Evolutionary conservation across 257 asterid species (phyloP).

Genomic region (Plantago elongata): DNA sequence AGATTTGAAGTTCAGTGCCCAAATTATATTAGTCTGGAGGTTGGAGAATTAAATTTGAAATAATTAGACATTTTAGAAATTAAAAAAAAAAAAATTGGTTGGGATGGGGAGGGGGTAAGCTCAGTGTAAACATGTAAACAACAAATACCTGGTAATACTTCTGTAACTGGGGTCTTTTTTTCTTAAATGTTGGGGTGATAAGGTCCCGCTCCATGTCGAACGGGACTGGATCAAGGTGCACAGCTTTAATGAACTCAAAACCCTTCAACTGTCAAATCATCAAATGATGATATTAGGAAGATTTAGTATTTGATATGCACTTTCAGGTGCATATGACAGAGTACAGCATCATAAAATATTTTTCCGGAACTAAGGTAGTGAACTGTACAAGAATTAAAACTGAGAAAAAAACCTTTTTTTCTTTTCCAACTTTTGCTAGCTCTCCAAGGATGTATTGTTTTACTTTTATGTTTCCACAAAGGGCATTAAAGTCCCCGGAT

Average conservation of each 20-base stretch:
- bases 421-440: conserved; percentile 61
- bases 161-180: conserved; percentile 85
- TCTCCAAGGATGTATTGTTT: conserved; percentile 65
- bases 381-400: conserved; percentile 1
- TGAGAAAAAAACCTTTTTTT: conserved; percentile 57
- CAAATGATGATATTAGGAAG: background rate
- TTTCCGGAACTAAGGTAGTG: background rate
- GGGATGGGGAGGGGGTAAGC: background rate
- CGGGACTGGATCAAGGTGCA: conserved; percentile 90
- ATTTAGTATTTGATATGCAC: background rate
- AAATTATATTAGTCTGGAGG: too few relatives aligned
- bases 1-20: too few relatives aligned
- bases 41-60: too few relatives aligned
- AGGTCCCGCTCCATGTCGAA: conserved; percentile 95
- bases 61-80: too few relatives aligned
- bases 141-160: conserved; percentile 74
- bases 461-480: conserved; percentile 56
- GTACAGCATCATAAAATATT: background rate
- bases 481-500: conserved; percentile 59
- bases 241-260: conserved; percentile 69
- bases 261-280: conserved; percentile 72
- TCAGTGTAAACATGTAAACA: conserved; percentile 9
- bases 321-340: conserved; percentile 8
- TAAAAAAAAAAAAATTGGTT: too few relatives aligned
- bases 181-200: conserved; percentile 90